A percentile compares a stretch with the other conserved stretches of the same genome.
phyloP scores from a whole-genome alignment of 2,329 filamentous ascomycete genomes.

The Teratosphaeria viscida region DNA sequence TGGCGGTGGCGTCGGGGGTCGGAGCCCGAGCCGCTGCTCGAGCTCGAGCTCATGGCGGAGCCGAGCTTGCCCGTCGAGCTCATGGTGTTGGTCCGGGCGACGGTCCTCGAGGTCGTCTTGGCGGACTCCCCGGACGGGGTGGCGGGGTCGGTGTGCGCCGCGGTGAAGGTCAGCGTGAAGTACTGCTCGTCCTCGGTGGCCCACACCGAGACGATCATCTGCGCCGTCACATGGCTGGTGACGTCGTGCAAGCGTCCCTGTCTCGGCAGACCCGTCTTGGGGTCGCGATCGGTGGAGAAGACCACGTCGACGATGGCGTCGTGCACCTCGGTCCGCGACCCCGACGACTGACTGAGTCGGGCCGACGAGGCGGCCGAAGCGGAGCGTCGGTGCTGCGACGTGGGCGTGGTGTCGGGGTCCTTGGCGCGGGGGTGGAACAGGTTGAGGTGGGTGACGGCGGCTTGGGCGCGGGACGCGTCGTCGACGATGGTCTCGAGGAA shows the following conservation, averaged over 20 bases:
- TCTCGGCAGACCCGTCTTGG: slow-evolving; percentile 28
- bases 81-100: slow-evolving; percentile 31
- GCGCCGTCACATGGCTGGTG: slow-evolving; percentile 44
- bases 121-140: neutral
- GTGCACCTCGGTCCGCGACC: slow-evolving; percentile 35
- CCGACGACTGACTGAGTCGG: slow-evolving; percentile 13
- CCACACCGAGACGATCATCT: slow-evolving; percentile 71
- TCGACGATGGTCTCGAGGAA: slow-evolving; percentile 35
- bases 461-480: slow-evolving; percentile 25
- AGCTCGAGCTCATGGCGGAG: slow-evolving; percentile 26
- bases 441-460: slow-evolving; percentile 18
- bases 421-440: slow-evolving; percentile 10
- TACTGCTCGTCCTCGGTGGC: slow-evolving; percentile 56
- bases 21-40: slow-evolving; percentile 16
- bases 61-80: slow-evolving; percentile 29
- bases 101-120: slow-evolving; percentile 29
- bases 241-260: slow-evolving; percentile 15
- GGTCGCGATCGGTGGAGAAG: slow-evolving; percentile 42
- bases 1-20: slow-evolving; percentile 1
- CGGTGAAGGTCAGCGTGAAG: slow-evolving; percentile 67
- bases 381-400: slow-evolving; percentile 10
- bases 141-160: slow-evolving; percentile 27
- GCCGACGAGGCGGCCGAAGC: slow-evolving; percentile 8
- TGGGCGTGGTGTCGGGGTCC: slow-evolving; percentile 13
- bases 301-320: slow-evolving; percentile 60